Conservation (phyloP, 1,284 basidiomycete species). For the Rhodotorula sp. region DNA sequence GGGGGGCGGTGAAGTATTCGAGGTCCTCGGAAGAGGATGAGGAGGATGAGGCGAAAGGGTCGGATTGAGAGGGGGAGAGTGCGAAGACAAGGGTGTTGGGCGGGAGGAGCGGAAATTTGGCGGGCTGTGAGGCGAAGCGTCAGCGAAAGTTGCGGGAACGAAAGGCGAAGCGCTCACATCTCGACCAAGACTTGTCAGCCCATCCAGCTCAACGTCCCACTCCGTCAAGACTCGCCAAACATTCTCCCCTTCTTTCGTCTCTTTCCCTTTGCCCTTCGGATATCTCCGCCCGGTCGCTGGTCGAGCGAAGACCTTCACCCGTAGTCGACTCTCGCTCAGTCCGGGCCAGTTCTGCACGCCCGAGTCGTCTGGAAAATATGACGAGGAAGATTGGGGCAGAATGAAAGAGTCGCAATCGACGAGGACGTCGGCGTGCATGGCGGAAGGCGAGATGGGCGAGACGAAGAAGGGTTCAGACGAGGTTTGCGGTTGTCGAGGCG, state of each 20-base stretch:
- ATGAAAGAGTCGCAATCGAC: constrained; percentile 36
- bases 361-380: not conserved
- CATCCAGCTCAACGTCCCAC: constrained; percentile 64
- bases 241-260: constrained; percentile 39
- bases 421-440: constrained; percentile 69
- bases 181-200: constrained; percentile 62
- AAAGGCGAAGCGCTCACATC: constrained; percentile 56
- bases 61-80: constrained; percentile 46
- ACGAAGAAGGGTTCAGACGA: constrained; percentile 59
- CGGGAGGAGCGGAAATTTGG: constrained; percentile 57
- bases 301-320: constrained; percentile 31
- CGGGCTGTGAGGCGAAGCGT: constrained; percentile 49
- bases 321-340: constrained; percentile 18
- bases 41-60: constrained; percentile 1
- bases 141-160: not conserved
- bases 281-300: constrained; percentile 39
- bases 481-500: not conserved
- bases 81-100: constrained; percentile 69
- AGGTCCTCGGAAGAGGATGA: constrained; percentile 18
- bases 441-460: constrained; percentile 66
- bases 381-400: not conserved
- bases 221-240: constrained; percentile 65
- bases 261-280: constrained; percentile 42
- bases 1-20: constrained; percentile 61
- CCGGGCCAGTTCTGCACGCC: constrained; percentile 12